phyloP scores from a whole-genome alignment of 1,139 yeast species.

The Ogataea hybrid region DNA sequence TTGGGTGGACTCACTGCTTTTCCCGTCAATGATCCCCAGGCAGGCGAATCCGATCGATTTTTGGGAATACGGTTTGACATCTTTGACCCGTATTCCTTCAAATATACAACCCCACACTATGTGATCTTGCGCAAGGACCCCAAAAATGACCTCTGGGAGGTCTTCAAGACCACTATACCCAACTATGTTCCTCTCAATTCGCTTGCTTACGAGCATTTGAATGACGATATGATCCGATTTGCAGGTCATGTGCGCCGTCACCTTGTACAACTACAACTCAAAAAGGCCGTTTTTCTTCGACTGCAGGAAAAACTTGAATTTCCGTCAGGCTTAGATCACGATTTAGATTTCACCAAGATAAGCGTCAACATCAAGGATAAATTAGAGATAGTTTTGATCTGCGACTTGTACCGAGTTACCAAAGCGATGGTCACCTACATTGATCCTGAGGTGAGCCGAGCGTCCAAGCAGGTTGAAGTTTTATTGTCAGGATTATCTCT shows the following conservation, averaged over 20 bases:
- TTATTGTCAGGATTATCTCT: constrained; percentile 16
- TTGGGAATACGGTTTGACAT: constrained; percentile 46
- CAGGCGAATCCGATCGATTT: constrained; percentile 24
- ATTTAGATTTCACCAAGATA: constrained; percentile 26
- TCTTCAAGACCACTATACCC: constrained; percentile 47
- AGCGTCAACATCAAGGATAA: constrained; percentile 17
- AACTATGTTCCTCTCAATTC: constrained; percentile 33
- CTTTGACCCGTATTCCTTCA: constrained; percentile 31
- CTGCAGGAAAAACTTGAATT: constrained; percentile 12
- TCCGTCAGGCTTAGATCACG: constrained; percentile 20
- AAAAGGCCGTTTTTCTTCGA: constrained; percentile 15
- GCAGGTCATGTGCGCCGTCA: constrained; percentile 24
- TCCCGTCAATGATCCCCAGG: constrained; percentile 40
- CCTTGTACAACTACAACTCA: constrained; percentile 23
- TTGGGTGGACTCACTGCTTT: constrained; percentile 45
- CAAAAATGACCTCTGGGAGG: constrained; percentile 33
- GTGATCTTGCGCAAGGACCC: constrained; percentile 35
- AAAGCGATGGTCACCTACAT: constrained; percentile 16
- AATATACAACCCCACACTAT: constrained; percentile 41
- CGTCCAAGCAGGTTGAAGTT: constrained; percentile 15
- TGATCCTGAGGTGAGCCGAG: background rate
- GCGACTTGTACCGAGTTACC: constrained; percentile 20
- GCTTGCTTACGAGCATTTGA: constrained; percentile 23
- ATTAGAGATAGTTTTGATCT: constrained; percentile 22
- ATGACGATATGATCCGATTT: constrained; percentile 25